Conservation (phyloP, 257 asterid genomes). For the Ballota nigra region DNA sequence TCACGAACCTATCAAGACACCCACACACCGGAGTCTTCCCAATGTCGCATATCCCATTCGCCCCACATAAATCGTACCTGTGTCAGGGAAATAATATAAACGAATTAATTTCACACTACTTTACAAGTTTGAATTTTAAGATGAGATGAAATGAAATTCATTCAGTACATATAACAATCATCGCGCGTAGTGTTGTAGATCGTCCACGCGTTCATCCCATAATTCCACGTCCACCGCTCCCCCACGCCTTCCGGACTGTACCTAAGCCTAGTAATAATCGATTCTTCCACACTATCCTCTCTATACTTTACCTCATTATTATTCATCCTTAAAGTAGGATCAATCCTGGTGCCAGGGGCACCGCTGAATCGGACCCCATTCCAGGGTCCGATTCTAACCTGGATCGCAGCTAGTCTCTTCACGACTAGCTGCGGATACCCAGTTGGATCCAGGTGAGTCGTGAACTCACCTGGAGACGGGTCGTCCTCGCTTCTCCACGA, state of each 20-base stretch:
- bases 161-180: too few relatives aligned
- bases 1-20: slow-evolving; percentile 35
- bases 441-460: neutral
- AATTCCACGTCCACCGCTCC: slow-evolving; percentile 1
- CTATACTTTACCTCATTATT: neutral
- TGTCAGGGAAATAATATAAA: too few relatives aligned
- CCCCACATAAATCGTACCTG: neutral
- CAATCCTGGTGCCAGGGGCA: neutral
- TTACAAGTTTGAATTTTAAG: too few relatives aligned
- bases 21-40: slow-evolving; percentile 19
- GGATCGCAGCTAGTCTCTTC: neutral
- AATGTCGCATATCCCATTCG: neutral
- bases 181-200: neutral
- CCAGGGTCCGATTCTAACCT: neutral
- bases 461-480: slow-evolving; percentile 8
- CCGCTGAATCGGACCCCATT: slow-evolving; percentile 17
- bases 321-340: neutral
- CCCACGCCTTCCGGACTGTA: neutral
- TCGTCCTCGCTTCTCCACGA: slow-evolving; percentile 6
- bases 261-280: neutral
- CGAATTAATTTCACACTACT: too few relatives aligned
- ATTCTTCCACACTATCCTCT: neutral
- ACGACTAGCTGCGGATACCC: neutral
- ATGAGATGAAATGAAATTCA: too few relatives aligned
- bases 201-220: neutral